phyloP scores from a whole-genome alignment of 1,284 basidiomycete species.

The Vanrija humicola region DNA sequence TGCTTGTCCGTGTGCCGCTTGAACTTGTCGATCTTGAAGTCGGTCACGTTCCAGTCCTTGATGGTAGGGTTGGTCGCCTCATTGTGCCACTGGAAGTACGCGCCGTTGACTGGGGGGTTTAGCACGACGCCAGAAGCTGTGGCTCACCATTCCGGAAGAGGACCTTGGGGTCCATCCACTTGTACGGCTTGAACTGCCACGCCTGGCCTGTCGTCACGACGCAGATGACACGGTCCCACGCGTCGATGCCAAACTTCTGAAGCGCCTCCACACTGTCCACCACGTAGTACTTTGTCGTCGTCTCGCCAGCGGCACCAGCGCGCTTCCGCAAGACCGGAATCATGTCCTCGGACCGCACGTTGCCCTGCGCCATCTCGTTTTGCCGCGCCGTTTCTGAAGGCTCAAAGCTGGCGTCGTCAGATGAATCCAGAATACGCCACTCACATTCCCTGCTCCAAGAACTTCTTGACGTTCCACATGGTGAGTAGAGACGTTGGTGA shows the following conservation, averaged over 20 bases:
- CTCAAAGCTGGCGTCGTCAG: slow-evolving; percentile 60
- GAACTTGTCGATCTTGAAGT: slow-evolving; percentile 77
- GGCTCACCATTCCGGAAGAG: slow-evolving; percentile 84
- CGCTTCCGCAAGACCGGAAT: slow-evolving; percentile 75
- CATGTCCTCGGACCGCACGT: slow-evolving; percentile 73
- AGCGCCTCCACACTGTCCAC: slow-evolving; percentile 91
- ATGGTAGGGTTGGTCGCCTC: slow-evolving; percentile 83
- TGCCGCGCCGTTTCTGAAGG: slow-evolving; percentile 66
- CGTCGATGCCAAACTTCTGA: slow-evolving; percentile 81
- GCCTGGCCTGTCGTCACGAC: slow-evolving; percentile 96
- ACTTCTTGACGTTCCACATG: slow-evolving; percentile 94
- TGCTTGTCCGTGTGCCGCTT: slow-evolving; percentile 93
- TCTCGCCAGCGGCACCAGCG: slow-evolving; percentile 50
- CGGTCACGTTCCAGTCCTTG: slow-evolving; percentile 94
- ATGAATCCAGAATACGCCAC: slow-evolving; percentile 33
- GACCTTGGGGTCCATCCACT: slow-evolving; percentile 86
- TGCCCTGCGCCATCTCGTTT: slow-evolving; percentile 57
- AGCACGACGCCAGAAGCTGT: slow-evolving; percentile 3
- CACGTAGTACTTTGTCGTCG: slow-evolving; percentile 62
- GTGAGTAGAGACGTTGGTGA: slow-evolving; percentile 91
- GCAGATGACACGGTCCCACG: slow-evolving; percentile 92
- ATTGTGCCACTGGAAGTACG: slow-evolving; percentile 89
- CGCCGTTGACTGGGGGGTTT: slow-evolving; percentile 71
- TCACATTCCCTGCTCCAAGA: slow-evolving; percentile 82
- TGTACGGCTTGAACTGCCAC: slow-evolving; percentile 96